Base-by-base conservation (phyloP, 768 basidiomycete species). In the Chalciporus chontae region DNA sequence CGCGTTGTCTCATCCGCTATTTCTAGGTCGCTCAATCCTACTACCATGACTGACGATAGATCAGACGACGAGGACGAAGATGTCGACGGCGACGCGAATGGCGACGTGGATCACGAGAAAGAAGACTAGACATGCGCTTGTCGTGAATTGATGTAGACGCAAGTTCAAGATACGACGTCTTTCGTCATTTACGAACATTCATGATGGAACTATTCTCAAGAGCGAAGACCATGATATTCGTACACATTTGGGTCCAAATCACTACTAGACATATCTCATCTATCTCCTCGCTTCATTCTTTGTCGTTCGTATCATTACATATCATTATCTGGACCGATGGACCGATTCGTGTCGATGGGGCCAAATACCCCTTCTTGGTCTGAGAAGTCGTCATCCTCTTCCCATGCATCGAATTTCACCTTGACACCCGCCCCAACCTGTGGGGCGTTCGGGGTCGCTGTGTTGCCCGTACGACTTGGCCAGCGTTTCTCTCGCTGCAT, bases 11-110 rank as follows among this genome's bases (percentile, higher is more conserved):
- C 26, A 66, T 41, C 4, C 27, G 43, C 14, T 45, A 2, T 11
- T 38, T 11, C 14, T 51, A 91, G 89, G 40, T 82, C 82, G 5
- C 31, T 90, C 23, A 68, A 66, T 3, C 73, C 73, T 7, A 58
- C 58, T 29, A 63, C 69, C 26, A 69, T 79, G 10, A 77, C 76
- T 15, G 94, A 96, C 61, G 85, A 82, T 3, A 76, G 94, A 40
- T 94, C 92, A 1, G 93, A 91, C 47, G 87, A 86, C 55, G 86
- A 88, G 54, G 83, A 73, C 42, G 73, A 84, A 31, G 78, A 61
- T 19, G 34, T 15, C 14, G 34, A 36, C 15, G 34, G 34, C 13
- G 64, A 60, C n/a, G 66, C 70, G 8, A 55, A 64, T 9, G 62
- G 56, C 47, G 60, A 64, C n/a, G 57, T 48, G 14, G 52, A 57